Base-by-base conservation (phyloP, 495 filamentous ascomycete genomes). In the Massariosphaeria phaeospora region DNA sequence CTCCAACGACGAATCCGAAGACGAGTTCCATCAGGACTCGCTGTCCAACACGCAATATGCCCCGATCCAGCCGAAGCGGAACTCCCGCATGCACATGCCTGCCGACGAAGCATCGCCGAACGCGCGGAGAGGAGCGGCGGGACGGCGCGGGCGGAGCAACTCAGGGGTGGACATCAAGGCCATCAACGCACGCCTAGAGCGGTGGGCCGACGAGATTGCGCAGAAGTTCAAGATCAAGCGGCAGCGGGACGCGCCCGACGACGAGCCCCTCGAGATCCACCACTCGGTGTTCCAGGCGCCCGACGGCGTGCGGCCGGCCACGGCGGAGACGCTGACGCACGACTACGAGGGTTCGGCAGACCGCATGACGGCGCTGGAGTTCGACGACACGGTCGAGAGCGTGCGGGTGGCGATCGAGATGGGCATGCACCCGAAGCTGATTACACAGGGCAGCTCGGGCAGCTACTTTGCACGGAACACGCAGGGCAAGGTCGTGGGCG, bases 121-220 rank as follows among this genome's bases (percentile, higher is more conserved):
- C 67, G 26, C 65, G 73, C 56, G 73, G 70, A 63, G 72, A 75
- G 57, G 70, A 71, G 67, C 61, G 72, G 70, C 29, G 70, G 75
- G 36, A 13, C 66, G 69, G 26, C 72, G 82, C 36, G 79, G 80
- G 35, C 76, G 84, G 57, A 84, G 89, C 53, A 95, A 89, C 66
- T 87, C 89, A 25, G 91, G 89, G 3, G 93, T 97, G 10, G 93
- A 99, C 68, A 91, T 99, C 63, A 97, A 97, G 70, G 93, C 91
- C 55, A 96, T 99, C 69, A 99, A 99, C 72, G 91, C 93, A 49
- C 82, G 93, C 41, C 75, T 99, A 17, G 93, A 99, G 68, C 77
- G 87, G 61, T 99, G 93, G 93, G 94, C 94, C 34, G 91, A 96
- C 59, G 91, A 99, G 73, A 97, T 99, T 63, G 91, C 94, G 25